These are phyloP conservation scores for Sporothrix protearum DNA, from an alignment of 2,329 filamentous ascomycete genomes.

Conservation along the genomic window DNA sequence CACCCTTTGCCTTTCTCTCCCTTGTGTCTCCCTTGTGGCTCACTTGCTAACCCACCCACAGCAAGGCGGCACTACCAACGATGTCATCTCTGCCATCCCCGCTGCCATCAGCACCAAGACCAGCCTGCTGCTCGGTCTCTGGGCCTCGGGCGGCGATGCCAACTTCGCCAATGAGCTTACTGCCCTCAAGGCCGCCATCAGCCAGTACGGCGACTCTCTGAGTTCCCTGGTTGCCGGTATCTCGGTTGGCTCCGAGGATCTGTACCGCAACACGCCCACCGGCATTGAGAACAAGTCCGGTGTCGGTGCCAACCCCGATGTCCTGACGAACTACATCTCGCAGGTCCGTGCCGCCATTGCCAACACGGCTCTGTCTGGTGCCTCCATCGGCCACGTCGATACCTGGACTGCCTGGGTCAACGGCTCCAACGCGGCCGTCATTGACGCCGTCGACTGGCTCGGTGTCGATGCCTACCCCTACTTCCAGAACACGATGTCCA, in stretches of 20 bases:
- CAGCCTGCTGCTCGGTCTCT: constrained; percentile 74
- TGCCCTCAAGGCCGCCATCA: constrained; percentile 67
- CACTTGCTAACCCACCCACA: constrained; percentile 18
- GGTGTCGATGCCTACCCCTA: constrained; percentile 85
- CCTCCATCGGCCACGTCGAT: constrained; percentile 76
- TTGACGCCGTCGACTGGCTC: constrained; percentile 69
- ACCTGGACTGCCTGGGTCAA: constrained; percentile 83
- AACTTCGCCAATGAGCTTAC: constrained; percentile 68
- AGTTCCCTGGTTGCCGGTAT: constrained; percentile 70
- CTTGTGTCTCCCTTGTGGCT: neutral
- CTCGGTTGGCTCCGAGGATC: constrained; percentile 81
- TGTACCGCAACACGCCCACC: constrained; percentile 73
- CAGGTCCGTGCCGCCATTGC: constrained; percentile 62
- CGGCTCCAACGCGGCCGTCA: constrained; percentile 64
- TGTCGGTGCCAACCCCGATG: constrained; percentile 57
- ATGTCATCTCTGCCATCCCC: constrained; percentile 68
- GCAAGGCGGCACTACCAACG: constrained; percentile 62
- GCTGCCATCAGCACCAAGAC: constrained; percentile 80
- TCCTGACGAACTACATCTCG: constrained; percentile 66
- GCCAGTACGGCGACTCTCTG: constrained; percentile 64
- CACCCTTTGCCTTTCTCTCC: neutral
- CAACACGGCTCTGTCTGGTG: constrained; percentile 56
- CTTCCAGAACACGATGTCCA: constrained; percentile 67
- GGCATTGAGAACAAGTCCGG: constrained; percentile 62
- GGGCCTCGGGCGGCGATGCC: constrained; percentile 66